A percentile compares a stretch with the other conserved stretches of the same genome.
phyloP scores from a whole-genome alignment of 257 asterid genomes.

The Osmanthus fragrans region DNA sequence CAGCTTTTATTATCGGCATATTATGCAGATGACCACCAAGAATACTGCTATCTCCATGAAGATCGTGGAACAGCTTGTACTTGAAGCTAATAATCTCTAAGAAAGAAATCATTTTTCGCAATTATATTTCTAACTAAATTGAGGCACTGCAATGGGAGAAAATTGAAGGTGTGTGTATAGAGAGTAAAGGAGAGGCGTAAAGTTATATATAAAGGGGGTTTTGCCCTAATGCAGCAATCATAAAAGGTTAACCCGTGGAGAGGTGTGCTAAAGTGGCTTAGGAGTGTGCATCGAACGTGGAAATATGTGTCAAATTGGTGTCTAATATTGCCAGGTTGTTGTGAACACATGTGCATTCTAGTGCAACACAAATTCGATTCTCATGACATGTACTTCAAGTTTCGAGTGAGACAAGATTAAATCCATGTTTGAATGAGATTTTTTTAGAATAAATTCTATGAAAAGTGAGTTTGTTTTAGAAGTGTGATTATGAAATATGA shows the following conservation, averaged over 20 bases:
- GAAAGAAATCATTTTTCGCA: background rate
- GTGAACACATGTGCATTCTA: background rate
- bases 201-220: background rate
- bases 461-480: no score
- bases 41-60: background rate
- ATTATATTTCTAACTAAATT: background rate
- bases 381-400: background rate
- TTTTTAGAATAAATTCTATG: no score
- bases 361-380: background rate
- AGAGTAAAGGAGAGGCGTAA: background rate
- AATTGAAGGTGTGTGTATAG: background rate
- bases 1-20: background rate
- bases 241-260: background rate
- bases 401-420: no score
- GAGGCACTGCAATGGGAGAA: background rate
- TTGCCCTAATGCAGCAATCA: background rate
- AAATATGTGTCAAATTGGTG: background rate
- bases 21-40: background rate
- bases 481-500: no score
- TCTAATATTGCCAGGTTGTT: background rate
- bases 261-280: background rate
- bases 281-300: background rate
- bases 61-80: background rate
- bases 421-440: no score
- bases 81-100: background rate